Percentiles rank a stretch among this genome's conserved stretches.
These are phyloP conservation scores for Hyaloscypha hepaticicola DNA, from an alignment of 495 filamentous ascomycete species.

Conservation along the genomic window DNA sequence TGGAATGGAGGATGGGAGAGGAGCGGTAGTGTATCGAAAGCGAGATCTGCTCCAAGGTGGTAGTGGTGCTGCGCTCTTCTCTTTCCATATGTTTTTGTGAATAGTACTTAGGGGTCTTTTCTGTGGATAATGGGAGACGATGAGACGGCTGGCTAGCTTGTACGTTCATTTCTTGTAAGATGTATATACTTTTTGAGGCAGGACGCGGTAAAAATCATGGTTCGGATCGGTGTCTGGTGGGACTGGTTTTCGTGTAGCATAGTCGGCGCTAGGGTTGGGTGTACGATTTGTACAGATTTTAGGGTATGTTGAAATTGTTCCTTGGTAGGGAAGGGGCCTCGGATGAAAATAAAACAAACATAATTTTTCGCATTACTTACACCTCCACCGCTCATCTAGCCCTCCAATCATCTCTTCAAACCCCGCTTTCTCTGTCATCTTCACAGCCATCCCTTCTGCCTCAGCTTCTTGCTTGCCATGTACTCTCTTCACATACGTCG, in stretches of 20 bases:
- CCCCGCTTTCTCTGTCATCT: no score
- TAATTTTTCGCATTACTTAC: background rate
- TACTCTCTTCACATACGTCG: no score
- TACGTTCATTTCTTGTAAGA: conserved; percentile 12
- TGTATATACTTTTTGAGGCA: background rate
- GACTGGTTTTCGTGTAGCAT: background rate
- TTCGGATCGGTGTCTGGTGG: background rate
- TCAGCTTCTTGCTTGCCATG: no score
- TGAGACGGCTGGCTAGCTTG: conserved; percentile 14
- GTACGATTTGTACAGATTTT: background rate
- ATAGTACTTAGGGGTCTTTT: background rate
- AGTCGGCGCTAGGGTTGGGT: background rate
- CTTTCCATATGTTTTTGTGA: conserved; percentile 2
- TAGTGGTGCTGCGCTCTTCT: conserved; percentile 15
- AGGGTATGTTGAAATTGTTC: background rate
- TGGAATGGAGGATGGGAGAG: conserved; percentile 28
- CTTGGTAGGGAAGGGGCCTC: background rate
- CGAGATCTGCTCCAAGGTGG: conserved; percentile 17
- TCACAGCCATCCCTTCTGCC: no score
- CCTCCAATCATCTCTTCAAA: no score
- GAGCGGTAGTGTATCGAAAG: background rate
- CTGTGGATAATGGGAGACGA: conserved; percentile 7
- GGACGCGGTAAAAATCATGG: background rate
- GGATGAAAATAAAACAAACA: background rate
- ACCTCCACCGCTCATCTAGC: no score